Percentiles rank a stretch among this genome's conserved stretches.
Conservation (phyloP, 768 basidiomycete species). For the Rhodocollybia butyracea region DNA sequence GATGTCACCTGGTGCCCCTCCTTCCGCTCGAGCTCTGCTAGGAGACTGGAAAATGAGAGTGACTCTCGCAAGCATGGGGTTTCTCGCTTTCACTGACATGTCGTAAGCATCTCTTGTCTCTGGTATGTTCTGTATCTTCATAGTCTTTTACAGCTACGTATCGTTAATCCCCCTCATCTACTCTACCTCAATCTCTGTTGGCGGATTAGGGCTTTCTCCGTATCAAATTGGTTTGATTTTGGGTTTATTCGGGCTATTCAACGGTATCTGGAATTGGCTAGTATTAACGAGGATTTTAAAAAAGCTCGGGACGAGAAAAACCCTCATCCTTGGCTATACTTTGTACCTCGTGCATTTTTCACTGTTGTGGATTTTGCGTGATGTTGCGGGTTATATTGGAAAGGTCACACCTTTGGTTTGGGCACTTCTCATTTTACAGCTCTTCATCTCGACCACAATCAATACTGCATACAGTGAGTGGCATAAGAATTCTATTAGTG, state of each 20-base stretch:
- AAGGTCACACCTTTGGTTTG: slow-evolving; percentile 29
- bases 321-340: slow-evolving; percentile 38
- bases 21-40: slow-evolving; percentile 18
- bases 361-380: slow-evolving; percentile 2
- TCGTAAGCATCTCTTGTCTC: slow-evolving; percentile 23
- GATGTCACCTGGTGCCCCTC: background rate
- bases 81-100: slow-evolving; percentile 28
- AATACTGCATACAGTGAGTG: slow-evolving; percentile 36
- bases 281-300: slow-evolving; percentile 50
- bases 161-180: slow-evolving; percentile 24
- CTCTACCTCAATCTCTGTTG: slow-evolving; percentile 47
- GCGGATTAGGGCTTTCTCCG: slow-evolving; percentile 52
- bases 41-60: slow-evolving; percentile 21
- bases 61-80: slow-evolving; percentile 21
- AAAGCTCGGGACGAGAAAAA: slow-evolving; percentile 48
- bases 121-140: no score
- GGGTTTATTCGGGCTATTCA: slow-evolving; percentile 45
- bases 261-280: slow-evolving; percentile 50
- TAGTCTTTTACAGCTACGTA: no score
- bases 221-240: slow-evolving; percentile 48
- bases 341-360: slow-evolving; percentile 21
- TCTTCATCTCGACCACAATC: slow-evolving; percentile 22
- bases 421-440: slow-evolving; percentile 29
- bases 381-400: slow-evolving; percentile 29
- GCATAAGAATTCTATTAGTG: no score